These are phyloP conservation scores for Leishmania mexicana DNA, from an alignment of 208 protist genomes.

Conservation along the genomic window DNA sequence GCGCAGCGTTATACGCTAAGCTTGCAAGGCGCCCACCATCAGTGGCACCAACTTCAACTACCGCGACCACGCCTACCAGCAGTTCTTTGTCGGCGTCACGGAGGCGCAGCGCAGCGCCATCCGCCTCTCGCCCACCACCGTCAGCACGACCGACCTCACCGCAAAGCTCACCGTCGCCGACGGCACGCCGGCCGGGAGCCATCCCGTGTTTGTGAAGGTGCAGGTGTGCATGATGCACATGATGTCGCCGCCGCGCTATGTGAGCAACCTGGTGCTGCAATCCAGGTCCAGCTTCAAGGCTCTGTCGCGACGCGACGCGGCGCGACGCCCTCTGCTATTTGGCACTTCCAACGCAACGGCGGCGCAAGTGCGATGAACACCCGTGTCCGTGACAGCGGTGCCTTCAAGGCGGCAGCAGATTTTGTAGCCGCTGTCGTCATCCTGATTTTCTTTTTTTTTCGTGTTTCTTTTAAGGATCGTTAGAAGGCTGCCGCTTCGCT, in stretches of 20 bases:
- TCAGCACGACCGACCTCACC: constrained; percentile 10
- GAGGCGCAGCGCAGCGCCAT: constrained; percentile 24
- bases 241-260: constrained; percentile 30
- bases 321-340: not conserved
- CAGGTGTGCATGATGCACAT: constrained; percentile 35
- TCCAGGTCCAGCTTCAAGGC: not conserved
- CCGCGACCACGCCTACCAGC: constrained; percentile 26
- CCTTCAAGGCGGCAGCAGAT: not conserved
- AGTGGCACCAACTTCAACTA: constrained; percentile 38
- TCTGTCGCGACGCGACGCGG: too few relatives aligned
- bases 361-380: not conserved
- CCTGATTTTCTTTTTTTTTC: too few relatives aligned
- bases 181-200: constrained; percentile 9
- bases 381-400: not conserved
- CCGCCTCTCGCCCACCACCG: constrained; percentile 13
- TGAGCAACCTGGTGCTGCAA: constrained; percentile 25
- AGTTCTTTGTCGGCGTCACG: constrained; percentile 31
- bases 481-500: too few relatives aligned
- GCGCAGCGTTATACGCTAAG: too few relatives aligned
- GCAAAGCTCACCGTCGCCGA: constrained; percentile 18
- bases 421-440: not conserved
- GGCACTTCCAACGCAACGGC: too few relatives aligned
- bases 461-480: too few relatives aligned
- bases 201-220: constrained; percentile 31
- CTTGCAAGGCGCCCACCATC: not conserved